Evolutionary conservation across 1,139 yeast species (phyloP).

Genomic region (Nakaseomyces bracarensis): DNA sequence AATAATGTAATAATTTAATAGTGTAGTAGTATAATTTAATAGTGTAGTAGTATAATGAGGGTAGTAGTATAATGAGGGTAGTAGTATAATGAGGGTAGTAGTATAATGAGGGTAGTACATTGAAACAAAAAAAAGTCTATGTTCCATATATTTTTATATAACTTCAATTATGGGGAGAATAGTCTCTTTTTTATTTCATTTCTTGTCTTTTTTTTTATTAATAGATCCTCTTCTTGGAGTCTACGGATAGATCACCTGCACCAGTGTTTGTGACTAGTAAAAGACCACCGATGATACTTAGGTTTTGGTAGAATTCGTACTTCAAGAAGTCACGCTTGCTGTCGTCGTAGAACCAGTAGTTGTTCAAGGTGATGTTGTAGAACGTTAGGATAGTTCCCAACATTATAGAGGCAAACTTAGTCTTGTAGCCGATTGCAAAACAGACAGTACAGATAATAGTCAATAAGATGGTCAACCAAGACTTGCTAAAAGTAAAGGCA

Average conservation of each 20-base stretch:
- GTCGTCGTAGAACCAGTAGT: conserved; percentile 74
- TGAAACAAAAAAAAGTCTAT: too few species aligned
- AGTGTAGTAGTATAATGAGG: too few species aligned
- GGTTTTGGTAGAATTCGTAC: conserved; percentile 90
- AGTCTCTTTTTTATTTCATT: background rate
- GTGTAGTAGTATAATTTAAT: too few species aligned
- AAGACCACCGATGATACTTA: conserved; percentile 91
- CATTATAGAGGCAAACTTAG: conserved; percentile 78
- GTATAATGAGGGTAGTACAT: too few species aligned
- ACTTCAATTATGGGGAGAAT: background rate
- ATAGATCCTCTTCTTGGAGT: conserved; percentile 92
- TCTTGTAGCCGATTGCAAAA: conserved; percentile 87
- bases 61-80: too few species aligned
- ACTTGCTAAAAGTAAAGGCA: conserved; percentile 74
- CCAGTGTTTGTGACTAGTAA: conserved; percentile 89
- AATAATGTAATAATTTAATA: too few species aligned
- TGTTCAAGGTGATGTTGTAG: conserved; percentile 74
- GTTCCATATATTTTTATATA: background rate
- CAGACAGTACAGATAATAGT: conserved; percentile 67
- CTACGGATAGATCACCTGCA: conserved; percentile 89
- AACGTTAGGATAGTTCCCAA: conserved; percentile 65
- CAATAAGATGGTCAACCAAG: conserved; percentile 59
- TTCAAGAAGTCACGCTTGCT: conserved; percentile 79
- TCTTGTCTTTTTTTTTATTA: conserved; percentile 29
- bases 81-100: too few species aligned